Conservation (phyloP, 345 rosid genomes). For the Populus deltoides region DNA sequence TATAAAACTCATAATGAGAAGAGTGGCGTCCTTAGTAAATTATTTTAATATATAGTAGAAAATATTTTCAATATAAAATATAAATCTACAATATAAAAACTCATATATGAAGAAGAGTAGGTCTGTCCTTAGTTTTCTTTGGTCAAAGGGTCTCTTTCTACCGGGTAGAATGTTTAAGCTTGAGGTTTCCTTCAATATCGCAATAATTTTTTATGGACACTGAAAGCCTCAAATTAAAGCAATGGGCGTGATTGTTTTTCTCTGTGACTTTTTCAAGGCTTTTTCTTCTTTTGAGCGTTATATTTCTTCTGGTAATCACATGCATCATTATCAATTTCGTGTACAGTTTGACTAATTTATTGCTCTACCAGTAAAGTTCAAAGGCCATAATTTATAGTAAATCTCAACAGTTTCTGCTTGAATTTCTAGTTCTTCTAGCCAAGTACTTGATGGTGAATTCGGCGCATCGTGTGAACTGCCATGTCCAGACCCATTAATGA, state of each 20-base stretch:
- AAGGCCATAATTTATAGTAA: neutral
- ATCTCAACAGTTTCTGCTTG: neutral
- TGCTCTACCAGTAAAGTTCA: neutral
- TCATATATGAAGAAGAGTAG: too few relatives aligned
- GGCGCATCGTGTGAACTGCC: too few relatives aligned
- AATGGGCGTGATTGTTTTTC: neutral
- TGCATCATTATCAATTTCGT: neutral
- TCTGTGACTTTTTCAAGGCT: neutral
- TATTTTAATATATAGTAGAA: too few relatives aligned
- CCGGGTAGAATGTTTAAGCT: neutral
- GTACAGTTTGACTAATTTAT: neutral
- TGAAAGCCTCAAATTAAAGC: neutral
- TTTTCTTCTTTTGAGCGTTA: neutral
- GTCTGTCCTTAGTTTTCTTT: neutral
- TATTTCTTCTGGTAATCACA: neutral
- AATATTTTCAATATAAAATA: too few relatives aligned
- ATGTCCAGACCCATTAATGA: too few relatives aligned
- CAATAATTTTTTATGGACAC: neutral
- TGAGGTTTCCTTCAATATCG: neutral
- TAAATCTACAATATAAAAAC: too few relatives aligned
- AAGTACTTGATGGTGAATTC: too few relatives aligned
- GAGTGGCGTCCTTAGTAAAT: too few relatives aligned
- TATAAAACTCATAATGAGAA: too few relatives aligned
- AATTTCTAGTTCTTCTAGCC: neutral
- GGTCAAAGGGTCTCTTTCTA: neutral